Conservation (phyloP, 495 filamentous ascomycete genomes). For the Penicillium salamii region DNA sequence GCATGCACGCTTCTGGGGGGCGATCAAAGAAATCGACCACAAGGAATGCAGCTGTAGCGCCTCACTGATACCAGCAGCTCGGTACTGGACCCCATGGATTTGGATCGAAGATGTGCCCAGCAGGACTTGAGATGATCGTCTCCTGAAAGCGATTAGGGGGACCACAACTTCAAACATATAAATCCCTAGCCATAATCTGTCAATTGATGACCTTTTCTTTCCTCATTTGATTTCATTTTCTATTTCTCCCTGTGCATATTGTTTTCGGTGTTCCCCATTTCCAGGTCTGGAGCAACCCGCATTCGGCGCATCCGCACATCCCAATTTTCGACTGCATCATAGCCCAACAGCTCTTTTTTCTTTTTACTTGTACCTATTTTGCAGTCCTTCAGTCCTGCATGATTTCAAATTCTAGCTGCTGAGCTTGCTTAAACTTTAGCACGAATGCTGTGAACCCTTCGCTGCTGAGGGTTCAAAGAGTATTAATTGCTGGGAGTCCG, state of each 20-base stretch:
- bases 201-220: background rate
- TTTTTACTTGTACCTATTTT: background rate
- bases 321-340: conserved; percentile 21
- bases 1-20: conserved; percentile 9
- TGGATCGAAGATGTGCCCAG: background rate
- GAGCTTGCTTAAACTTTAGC: background rate
- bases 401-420: background rate
- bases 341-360: conserved; percentile 11
- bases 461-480: background rate
- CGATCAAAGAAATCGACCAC: conserved; percentile 5
- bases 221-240: conserved; percentile 3
- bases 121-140: conserved; percentile 1
- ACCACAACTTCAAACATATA: background rate
- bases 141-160: background rate
- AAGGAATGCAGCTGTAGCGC: conserved; percentile 9
- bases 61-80: background rate
- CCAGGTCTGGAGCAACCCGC: conserved; percentile 15
- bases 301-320: conserved; percentile 26
- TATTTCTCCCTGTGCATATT: too few relatives aligned
- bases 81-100: background rate
- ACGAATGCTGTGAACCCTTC: conserved; percentile 16
- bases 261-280: conserved; percentile 14
- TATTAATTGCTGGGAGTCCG: conserved; percentile 3
- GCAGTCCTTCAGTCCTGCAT: background rate
- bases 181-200: conserved; percentile 2